A percentile compares a stretch with the other conserved stretches of the same genome.
Evolutionary conservation across 139 green algal species (phyloP).

Genomic region (Astrephomene gubernaculifera): DNA sequence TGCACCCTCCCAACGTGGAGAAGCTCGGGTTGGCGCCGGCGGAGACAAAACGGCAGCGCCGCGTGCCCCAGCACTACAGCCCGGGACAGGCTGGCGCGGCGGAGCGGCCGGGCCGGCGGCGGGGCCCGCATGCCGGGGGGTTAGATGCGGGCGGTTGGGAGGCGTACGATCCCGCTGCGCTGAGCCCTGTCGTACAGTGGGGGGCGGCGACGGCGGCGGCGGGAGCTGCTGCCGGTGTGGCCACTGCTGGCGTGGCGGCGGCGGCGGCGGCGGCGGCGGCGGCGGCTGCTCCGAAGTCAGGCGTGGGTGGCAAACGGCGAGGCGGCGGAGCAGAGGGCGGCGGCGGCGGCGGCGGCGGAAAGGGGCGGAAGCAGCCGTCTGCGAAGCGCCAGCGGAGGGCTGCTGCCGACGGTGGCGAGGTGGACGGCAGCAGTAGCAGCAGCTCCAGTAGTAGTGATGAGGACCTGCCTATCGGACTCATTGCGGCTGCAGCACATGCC

Average conservation of each 20-base stretch:
- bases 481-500: background rate
- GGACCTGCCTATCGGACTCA: slow-evolving; percentile 8
- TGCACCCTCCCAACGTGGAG: slow-evolving; percentile 14
- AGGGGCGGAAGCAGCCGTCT: background rate
- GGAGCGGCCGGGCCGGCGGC: background rate
- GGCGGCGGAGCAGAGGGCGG: background rate
- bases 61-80: slow-evolving; percentile 19
- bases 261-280: background rate
- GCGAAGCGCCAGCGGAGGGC: slow-evolving; percentile 1
- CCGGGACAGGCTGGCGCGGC: background rate
- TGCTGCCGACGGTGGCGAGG: background rate
- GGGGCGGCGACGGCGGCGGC: background rate
- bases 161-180: slow-evolving; percentile 10
- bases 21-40: slow-evolving; percentile 33
- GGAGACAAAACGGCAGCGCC: slow-evolving; percentile 14
- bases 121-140: background rate
- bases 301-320: too few species aligned
- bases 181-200: background rate
- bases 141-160: background rate
- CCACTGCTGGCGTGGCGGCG: background rate
- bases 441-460: slow-evolving; percentile 9
- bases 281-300: background rate
- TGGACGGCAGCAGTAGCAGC: background rate
- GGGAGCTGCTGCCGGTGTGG: too few species aligned
- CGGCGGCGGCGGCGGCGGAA: background rate